These are phyloP conservation scores for Linum tenue DNA, from an alignment of 345 rosid genomes.

Conservation along the genomic window DNA sequence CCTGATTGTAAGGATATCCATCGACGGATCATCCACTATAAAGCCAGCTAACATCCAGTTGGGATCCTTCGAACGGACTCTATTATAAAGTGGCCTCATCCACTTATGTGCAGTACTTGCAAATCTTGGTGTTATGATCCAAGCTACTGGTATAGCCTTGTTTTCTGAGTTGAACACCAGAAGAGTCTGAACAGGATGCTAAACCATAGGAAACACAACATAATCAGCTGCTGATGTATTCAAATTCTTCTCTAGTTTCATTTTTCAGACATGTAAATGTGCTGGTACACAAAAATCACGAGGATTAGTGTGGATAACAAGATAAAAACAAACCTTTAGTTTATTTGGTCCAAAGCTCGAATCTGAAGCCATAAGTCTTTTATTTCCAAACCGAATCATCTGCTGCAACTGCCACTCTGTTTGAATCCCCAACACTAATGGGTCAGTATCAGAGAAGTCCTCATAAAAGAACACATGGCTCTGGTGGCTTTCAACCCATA, in stretches of 20 bases:
- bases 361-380: constrained; percentile 75
- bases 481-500: constrained; percentile 92
- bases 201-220: constrained; percentile 20
- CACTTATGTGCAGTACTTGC: constrained; percentile 51
- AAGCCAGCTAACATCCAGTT: constrained; percentile 89
- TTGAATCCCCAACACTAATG: constrained; percentile 79
- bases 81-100: constrained; percentile 90
- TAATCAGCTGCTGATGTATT: constrained; percentile 22
- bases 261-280: too few species aligned
- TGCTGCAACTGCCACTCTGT: constrained; percentile 99
- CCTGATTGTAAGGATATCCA: constrained; percentile 68
- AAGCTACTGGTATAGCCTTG: constrained; percentile 95
- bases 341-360: constrained; percentile 88
- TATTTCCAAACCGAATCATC: constrained; percentile 87
- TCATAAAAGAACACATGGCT: constrained; percentile 62
- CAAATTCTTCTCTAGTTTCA: not conserved
- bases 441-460: constrained; percentile 62
- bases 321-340: constrained; percentile 57
- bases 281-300: not conserved
- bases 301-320: not conserved
- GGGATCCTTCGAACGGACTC: constrained; percentile 76
- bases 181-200: constrained; percentile 88
- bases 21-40: constrained; percentile 81
- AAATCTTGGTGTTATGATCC: constrained; percentile 72
- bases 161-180: constrained; percentile 83